phyloP scores from a whole-genome alignment of 106 monocot genomes.

The Acanthochlamys bracteata region DNA sequence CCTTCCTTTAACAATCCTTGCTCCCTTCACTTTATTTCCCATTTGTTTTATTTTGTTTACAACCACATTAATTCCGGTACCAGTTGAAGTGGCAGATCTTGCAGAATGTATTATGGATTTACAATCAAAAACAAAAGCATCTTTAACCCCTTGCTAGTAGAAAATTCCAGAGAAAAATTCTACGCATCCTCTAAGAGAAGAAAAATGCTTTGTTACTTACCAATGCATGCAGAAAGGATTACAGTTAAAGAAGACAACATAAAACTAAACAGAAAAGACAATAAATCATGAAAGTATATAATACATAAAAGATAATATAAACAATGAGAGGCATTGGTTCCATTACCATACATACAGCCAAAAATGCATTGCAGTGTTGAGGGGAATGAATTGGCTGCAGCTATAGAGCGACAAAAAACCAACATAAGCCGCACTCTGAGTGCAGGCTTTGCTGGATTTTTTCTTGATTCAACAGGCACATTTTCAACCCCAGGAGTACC shows the following conservation, averaged over 20 bases:
- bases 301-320: neutral
- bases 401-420: conserved; percentile 75
- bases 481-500: conserved; percentile 61
- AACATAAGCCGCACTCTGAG: conserved; percentile 71
- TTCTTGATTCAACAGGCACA: conserved; percentile 47
- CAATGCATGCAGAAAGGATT: neutral
- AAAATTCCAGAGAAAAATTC: too few relatives aligned
- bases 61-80: too few relatives aligned
- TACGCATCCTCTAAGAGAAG: too few relatives aligned
- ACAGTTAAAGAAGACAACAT: too few relatives aligned
- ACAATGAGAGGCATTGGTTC: too few relatives aligned
- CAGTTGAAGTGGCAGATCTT: too few relatives aligned
- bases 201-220: neutral
- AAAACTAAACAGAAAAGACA: neutral
- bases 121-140: too few relatives aligned
- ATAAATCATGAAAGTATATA: neutral
- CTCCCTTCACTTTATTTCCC: too few relatives aligned
- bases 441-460: conserved; percentile 58
- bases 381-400: conserved; percentile 90
- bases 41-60: too few relatives aligned
- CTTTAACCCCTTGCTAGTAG: too few relatives aligned
- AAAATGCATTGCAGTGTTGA: conserved; percentile 94
- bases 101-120: too few relatives aligned
- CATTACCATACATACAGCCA: conserved; percentile 86
- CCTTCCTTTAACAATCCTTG: too few relatives aligned